Conservation (phyloP, 1,284 basidiomycete genomes). For the Filobasidium uniguttulatum region DNA sequence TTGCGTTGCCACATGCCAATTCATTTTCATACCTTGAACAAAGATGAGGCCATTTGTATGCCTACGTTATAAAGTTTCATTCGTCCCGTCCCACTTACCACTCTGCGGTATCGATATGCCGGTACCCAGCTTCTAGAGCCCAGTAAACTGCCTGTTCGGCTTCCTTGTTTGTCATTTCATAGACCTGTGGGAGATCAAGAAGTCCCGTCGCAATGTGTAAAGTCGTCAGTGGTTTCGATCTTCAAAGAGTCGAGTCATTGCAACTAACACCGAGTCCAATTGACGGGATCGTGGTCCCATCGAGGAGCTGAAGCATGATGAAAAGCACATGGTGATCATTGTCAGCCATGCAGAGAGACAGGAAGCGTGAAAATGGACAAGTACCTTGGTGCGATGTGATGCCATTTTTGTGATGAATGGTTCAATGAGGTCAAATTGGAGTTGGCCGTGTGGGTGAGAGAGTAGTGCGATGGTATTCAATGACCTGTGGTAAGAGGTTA, state of each 20-base stretch:
- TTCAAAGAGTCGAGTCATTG: neutral
- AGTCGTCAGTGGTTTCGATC: constrained; percentile 8
- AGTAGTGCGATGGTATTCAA: too few species aligned
- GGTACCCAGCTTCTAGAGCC: constrained; percentile 56
- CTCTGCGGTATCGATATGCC: constrained; percentile 46
- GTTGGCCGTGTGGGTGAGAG: too few species aligned
- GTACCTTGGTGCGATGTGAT: too few species aligned
- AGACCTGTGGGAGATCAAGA: too few species aligned
- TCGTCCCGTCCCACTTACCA: constrained; percentile 24
- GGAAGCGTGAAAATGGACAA: too few species aligned
- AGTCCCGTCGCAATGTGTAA: constrained; percentile 10
- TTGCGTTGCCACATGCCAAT: constrained; percentile 47
- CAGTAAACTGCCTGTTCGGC: constrained; percentile 47
- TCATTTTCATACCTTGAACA: constrained; percentile 60
- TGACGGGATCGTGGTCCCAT: constrained; percentile 50
- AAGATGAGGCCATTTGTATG: constrained; percentile 12
- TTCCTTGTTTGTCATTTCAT: constrained; percentile 49
- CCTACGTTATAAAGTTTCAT: neutral
- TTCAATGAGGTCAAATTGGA: too few species aligned
- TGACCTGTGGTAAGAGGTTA: too few species aligned
- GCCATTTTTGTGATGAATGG: too few species aligned
- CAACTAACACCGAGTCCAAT: constrained; percentile 47
- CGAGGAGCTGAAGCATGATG: constrained; percentile 22
- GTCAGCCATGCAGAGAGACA: too few species aligned
- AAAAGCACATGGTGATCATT: too few species aligned